Evolutionary conservation across 306 rosid genomes (phyloP).

Genomic region (Albizia julibrissin): DNA sequence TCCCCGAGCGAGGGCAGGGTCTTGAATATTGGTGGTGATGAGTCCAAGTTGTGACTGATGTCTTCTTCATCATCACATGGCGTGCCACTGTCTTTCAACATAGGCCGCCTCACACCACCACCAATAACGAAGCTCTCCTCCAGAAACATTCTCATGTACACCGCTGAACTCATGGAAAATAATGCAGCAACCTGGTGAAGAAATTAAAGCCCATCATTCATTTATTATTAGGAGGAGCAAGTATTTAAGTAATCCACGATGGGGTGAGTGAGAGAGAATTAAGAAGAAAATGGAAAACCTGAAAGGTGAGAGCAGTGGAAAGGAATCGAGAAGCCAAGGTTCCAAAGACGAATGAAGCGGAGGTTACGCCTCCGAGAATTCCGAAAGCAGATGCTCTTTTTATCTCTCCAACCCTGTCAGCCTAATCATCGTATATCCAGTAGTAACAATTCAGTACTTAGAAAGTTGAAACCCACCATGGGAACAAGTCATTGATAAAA

Average conservation of each 20-base stretch:
- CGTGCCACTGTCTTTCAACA: constrained; percentile 47
- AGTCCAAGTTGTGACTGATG: constrained; percentile 8
- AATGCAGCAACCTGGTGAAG: constrained; percentile 64
- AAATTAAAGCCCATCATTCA: background rate
- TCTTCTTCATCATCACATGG: constrained; percentile 10
- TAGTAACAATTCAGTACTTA: too few species aligned
- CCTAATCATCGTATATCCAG: constrained; percentile 39
- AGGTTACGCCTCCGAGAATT: constrained; percentile 65
- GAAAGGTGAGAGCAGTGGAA: constrained; percentile 61
- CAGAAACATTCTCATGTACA: constrained; percentile 87
- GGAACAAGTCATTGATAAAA: too few species aligned
- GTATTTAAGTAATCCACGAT: too few species aligned
- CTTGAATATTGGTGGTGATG: constrained; percentile 35
- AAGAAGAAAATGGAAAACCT: constrained; percentile 39
- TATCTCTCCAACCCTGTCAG: constrained; percentile 57
- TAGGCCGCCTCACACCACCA: constrained; percentile 50
- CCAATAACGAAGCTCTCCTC: constrained; percentile 53
- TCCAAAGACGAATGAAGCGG: constrained; percentile 72
- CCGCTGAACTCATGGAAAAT: constrained; percentile 51
- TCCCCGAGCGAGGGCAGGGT: constrained; percentile 43
- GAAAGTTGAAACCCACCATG: too few species aligned
- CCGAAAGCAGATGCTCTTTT: constrained; percentile 73
- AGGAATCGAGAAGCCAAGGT: constrained; percentile 79
- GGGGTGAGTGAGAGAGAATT: background rate
- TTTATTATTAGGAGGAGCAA: background rate